Evolutionary conservation across 176 grass and related monocot genomes (phyloP).

Genomic region (Triticum dicoccoides): DNA sequence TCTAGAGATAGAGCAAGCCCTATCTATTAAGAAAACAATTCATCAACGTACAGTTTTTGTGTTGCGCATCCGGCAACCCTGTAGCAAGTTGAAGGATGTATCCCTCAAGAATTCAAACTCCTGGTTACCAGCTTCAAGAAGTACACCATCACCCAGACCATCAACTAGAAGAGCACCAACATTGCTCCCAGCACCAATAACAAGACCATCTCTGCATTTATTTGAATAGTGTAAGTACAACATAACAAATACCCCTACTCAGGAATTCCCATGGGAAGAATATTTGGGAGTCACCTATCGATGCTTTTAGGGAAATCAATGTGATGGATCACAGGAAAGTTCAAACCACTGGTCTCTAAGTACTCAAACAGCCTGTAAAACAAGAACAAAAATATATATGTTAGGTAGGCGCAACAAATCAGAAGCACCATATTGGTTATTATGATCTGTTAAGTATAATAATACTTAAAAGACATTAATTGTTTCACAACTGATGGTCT

Average conservation of each 20-base stretch:
- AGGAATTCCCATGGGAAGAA: background rate
- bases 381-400: conserved; percentile 20
- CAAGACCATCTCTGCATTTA: conserved; percentile 79
- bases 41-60: conserved; percentile 84
- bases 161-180: conserved; percentile 89
- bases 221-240: conserved; percentile 33
- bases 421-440: background rate
- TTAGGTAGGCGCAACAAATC: conserved; percentile 1
- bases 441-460: background rate
- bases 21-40: background rate
- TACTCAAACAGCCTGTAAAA: conserved; percentile 86
- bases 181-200: conserved; percentile 83
- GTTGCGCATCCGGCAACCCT: conserved; percentile 99
- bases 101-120: conserved; percentile 89
- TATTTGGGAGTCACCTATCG: conserved; percentile 42
- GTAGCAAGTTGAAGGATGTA: conserved; percentile 97
- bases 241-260: background rate
- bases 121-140: conserved; percentile 79
- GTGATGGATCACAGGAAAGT: conserved; percentile 91
- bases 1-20: background rate
- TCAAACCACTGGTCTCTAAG: conserved; percentile 69
- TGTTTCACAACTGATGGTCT: background rate
- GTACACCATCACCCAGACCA: conserved; percentile 87
- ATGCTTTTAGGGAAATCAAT: conserved; percentile 69
- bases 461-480: background rate